Conservation (phyloP, 2,329 filamentous ascomycete genomes). For the Zymoseptoria crescenta region DNA sequence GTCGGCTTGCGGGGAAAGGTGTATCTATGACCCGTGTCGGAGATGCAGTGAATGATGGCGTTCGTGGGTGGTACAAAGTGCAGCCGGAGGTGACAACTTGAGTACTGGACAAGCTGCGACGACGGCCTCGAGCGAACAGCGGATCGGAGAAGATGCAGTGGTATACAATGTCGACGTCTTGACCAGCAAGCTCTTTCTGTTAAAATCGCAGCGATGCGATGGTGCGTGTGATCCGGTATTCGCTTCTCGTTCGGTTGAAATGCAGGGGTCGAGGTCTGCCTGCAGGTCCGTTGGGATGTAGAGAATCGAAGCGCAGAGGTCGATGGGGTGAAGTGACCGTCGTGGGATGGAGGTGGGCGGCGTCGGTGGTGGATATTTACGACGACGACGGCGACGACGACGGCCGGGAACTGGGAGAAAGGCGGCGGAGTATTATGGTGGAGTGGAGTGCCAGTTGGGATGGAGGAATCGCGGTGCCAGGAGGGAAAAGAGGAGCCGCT, state of each 20-base stretch:
- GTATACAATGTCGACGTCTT: not conserved
- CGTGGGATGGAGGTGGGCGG: not conserved
- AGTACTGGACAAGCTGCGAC: not conserved
- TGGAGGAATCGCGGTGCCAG: no score
- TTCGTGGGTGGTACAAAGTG: not conserved
- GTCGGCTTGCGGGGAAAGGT: not conserved
- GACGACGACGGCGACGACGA: not conserved
- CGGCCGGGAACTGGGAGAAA: no score
- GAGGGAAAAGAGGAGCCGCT: no score
- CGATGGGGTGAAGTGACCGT: slow-evolving; percentile 6
- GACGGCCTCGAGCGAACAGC: not conserved
- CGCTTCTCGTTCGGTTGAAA: not conserved
- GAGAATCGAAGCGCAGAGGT: slow-evolving; percentile 1
- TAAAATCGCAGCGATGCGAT: not conserved
- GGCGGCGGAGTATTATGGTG: no score
- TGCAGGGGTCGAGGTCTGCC: not conserved
- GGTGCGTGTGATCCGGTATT: slow-evolving; percentile 1
- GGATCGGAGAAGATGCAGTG: not conserved
- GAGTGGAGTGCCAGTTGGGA: no score
- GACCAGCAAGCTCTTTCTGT: not conserved
- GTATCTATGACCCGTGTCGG: not conserved
- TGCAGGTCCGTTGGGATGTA: not conserved
- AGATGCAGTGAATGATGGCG: not conserved
- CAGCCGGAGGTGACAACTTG: not conserved
- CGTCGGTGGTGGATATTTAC: slow-evolving; percentile 2